phyloP scores from a whole-genome alignment of 108 stramenopile species.

The Thalassiosira profunda region DNA sequence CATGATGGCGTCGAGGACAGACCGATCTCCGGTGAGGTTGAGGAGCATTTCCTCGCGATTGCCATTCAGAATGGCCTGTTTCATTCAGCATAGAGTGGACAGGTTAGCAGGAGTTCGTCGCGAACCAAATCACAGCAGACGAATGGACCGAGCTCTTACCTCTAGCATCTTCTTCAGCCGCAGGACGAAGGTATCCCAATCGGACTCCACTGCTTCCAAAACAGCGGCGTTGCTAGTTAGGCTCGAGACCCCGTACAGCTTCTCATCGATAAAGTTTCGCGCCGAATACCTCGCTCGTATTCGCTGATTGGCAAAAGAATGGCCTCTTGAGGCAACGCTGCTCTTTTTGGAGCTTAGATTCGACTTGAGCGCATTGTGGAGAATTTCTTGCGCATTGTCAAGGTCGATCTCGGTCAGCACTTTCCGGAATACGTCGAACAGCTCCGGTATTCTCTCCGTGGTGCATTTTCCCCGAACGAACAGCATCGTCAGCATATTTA shows the following conservation, averaged over 20 bases:
- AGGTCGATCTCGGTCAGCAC: conserved; percentile 56
- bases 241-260: conserved; percentile 79
- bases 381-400: conserved; percentile 31
- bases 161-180: conserved; percentile 64
- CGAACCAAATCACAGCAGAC: neutral
- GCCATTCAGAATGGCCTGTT: conserved; percentile 53
- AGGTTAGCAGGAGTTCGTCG: neutral
- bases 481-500: conserved; percentile 70
- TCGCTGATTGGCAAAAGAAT: conserved; percentile 33
- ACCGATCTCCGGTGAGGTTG: conserved; percentile 85
- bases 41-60: conserved; percentile 77
- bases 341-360: conserved; percentile 42
- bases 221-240: conserved; percentile 54
- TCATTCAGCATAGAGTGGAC: neutral
- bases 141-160: conserved; percentile 23
- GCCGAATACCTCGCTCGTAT: conserved; percentile 55
- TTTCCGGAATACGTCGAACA: conserved; percentile 74
- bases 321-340: conserved; percentile 32
- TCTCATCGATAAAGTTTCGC: conserved; percentile 72
- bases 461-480: conserved; percentile 74
- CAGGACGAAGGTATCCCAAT: conserved; percentile 64
- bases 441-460: conserved; percentile 56
- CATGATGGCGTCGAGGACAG: conserved; percentile 49
- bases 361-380: conserved; percentile 38
- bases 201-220: conserved; percentile 69